phyloP scores from a whole-genome alignment of 169 alveolate genomes.

The Fabrea salina region DNA sequence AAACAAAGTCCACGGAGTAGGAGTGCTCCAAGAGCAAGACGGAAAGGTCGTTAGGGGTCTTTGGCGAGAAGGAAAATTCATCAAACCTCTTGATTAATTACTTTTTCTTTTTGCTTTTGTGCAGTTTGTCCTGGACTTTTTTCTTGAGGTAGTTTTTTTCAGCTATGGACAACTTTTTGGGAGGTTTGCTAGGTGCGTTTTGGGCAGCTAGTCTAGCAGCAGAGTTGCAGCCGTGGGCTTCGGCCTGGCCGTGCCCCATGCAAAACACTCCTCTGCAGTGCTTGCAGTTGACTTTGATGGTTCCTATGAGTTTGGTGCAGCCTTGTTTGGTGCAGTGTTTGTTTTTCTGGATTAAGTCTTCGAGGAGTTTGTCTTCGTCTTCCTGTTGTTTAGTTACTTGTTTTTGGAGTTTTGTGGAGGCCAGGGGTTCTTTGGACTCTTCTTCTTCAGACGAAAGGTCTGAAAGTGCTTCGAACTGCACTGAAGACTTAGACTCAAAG shows the following conservation, averaged over 20 bases:
- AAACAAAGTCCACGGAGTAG: constrained; percentile 42
- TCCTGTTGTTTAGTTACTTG: background rate
- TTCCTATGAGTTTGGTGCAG: background rate
- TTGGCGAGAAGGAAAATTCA: constrained; percentile 43
- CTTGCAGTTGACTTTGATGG: background rate
- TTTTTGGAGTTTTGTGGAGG: background rate
- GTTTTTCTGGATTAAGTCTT: background rate
- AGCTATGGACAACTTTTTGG: background rate
- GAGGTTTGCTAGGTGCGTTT: background rate
- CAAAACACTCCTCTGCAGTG: constrained; percentile 26
- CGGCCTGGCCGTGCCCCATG: constrained; percentile 31
- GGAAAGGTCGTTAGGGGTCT: constrained; percentile 35
- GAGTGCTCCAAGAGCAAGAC: constrained; percentile 3
- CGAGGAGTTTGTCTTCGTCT: background rate
- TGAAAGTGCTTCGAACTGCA: background rate
- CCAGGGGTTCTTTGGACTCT: background rate
- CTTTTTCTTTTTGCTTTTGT: background rate
- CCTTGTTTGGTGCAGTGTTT: background rate
- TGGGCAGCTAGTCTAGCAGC: background rate
- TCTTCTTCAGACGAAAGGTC: background rate
- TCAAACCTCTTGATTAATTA: background rate
- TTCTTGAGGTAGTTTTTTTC: background rate
- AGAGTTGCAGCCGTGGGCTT: constrained; percentile 35
- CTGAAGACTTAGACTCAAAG: background rate
- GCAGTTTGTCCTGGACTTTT: background rate